Base-by-base conservation (phyloP, 352 stramenopile species). In the Pythium rhizo-oryzae region DNA sequence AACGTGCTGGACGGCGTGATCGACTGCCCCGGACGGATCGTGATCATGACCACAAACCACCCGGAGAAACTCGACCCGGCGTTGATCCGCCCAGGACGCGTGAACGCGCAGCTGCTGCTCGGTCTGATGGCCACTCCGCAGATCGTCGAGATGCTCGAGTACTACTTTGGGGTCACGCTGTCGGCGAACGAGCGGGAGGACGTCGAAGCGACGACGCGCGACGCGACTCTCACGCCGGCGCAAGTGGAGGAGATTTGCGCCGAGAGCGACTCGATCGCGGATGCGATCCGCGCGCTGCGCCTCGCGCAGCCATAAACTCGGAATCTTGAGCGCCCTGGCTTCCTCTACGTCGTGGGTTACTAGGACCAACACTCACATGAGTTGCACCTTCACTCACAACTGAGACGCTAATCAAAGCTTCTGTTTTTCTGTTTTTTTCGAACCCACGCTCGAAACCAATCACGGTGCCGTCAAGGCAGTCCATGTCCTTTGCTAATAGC, bases 41-140 rank as follows among this genome's bases (percentile, higher is more conserved):
- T 96, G 0, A 89, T 97, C 69, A 92, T 96, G 80, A 94, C 90
- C 16, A 92, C 84, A 18, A 97, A 97, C 76, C 86, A 96, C 67
- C 90, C 87, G 0, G 90, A 97, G 71, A 86, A 82, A 37, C 77
- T 97, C 23, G 90, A 97, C 78, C 80, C 23, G 74, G 89, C 67
- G 39, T 25, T 74, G 25, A 70, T 74, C 25, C 67, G 67, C 46
- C 67, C 67, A 16, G 67, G 67, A 18, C 83, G 89, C 33, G 79
- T 96, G 37, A 86, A 96, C 62, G 80, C 84, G 70, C 86, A 78
- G 62, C 44, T 93, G 12, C 39, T 80, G 47, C 69, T 92, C 28
- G 72, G 73, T 23, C 74, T 74, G 62, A 81, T 89, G 58, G 59
- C 65, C 21, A 51, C 50, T 19, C 8, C 60, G 16, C 50, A 64